These are phyloP conservation scores for Chaetomiaceae sp. DNA, from an alignment of 2,329 filamentous ascomycete species.

Conservation along the genomic window DNA sequence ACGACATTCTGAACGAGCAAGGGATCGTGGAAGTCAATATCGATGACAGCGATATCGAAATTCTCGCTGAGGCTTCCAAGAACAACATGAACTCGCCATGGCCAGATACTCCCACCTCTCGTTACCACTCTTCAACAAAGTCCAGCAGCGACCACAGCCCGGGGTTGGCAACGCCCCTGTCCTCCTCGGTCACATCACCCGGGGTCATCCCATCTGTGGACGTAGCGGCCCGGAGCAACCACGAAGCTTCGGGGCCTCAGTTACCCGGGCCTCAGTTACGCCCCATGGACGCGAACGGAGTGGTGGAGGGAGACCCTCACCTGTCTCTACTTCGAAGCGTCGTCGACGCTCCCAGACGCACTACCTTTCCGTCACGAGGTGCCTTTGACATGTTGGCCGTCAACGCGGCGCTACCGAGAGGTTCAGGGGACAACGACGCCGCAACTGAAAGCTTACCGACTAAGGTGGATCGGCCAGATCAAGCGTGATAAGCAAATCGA, in stretches of 20 bases:
- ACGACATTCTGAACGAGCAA: slow-evolving; percentile 4
- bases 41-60: not conserved
- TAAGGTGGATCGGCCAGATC: slow-evolving; percentile 1
- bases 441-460: slow-evolving; percentile 1
- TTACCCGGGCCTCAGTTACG: not conserved
- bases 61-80: not conserved
- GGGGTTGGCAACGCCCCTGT: not conserved
- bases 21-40: slow-evolving; percentile 3
- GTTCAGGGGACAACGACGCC: slow-evolving; percentile 1
- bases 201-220: slow-evolving; percentile 1
- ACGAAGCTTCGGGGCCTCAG: not conserved
- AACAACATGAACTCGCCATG: not conserved
- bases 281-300: not conserved
- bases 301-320: not conserved
- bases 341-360: not conserved
- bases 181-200: not conserved
- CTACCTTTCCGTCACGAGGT: slow-evolving; percentile 2
- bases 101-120: not conserved
- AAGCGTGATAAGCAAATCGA: slow-evolving; percentile 1
- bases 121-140: not conserved
- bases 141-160: not conserved
- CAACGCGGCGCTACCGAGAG: slow-evolving; percentile 1
- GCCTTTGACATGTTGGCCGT: slow-evolving; percentile 1
- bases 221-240: not conserved
- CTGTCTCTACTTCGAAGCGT: not conserved